Base-by-base conservation (phyloP, 352 stramenopile genomes). In the Phytophthora citrophthora region DNA sequence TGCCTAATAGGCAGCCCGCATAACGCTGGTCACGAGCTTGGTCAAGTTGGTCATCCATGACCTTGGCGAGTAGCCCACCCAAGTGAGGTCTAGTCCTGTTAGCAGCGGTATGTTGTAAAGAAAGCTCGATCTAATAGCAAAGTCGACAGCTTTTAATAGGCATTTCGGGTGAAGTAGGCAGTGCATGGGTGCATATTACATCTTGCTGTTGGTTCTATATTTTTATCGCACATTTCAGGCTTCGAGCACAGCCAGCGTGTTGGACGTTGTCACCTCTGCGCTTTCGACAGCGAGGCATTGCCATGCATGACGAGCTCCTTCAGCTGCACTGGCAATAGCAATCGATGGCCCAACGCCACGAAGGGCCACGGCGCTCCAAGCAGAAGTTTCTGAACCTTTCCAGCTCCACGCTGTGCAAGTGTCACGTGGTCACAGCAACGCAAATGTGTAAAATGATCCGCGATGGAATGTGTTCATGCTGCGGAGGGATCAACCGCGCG, bases 361-460 rank as follows among this genome's bases (percentile, higher is more conserved):
- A 61, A 61, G 31, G 24, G 53, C 32, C 53, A 41, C 40, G 27
- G 8, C 18, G 32, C 38, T 29, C 53, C 44, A 62, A 61, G 34
- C 54, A 54, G 54, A 45, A 53, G 18, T 18, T 50, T 32, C 41
- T 54, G 18, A 13, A 20, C 13, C 16, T 36, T 41, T 9, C 5
- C 29, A 32, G 29, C 29, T 32, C 3, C 29, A 11, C 8, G 10
- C 10, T 32, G 20, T 20, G 29, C 29, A 8, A 32, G 29, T 32
- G 27, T 32, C 27, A 32, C 27, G 27, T 32, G 27, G 27, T 9
- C 34, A n/a, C 6, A 40, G 5, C 12, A 31, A 36, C 11, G 32
- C 44, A 40, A 34, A 45, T 43, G 47, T 43, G 47, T 29, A 23
- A 40, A 27, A 26, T 53, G 32, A 29, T 26, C 27, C n/a, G 36